Evolutionary conservation across 2,329 filamentous ascomycete genomes (phyloP), one percentile per base, ranked within the genome.

Genomic region (Alternaria sp.): DNA sequence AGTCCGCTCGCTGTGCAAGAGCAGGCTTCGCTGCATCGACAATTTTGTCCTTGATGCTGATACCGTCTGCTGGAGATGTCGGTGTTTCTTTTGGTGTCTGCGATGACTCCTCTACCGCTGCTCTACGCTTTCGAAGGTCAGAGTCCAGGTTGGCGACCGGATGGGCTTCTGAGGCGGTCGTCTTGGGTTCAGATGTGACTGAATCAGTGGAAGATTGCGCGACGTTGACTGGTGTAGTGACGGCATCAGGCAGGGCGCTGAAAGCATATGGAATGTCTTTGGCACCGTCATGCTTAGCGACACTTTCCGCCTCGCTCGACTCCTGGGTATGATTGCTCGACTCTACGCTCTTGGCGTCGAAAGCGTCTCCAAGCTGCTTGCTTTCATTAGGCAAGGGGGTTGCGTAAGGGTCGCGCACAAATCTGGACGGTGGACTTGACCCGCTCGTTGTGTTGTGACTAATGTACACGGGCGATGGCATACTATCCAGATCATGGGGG

Each of bases 391-490:
- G 46, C 21, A 63, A 46, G 3, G 66, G 60, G 17, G 63, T 67
- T 23, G 57, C 61, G 42, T 58, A 53, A 4, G 62, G 59, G 28
- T 68, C 64, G 31, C 58, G 51, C 26, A 56, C 45, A n/a, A 62
- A 63, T 2, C 40, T 54, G 11, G 39, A 24, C 11, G 51, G 6
- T 23, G 51, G 36, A 8, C 58, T 58, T 17, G 48, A 23, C 45
- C 49, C 39, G 21, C 57, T 57, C 13, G 33, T 36, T 14, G 34
- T 34, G 21, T 51, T 56, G 29, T 45, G 41, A n/a, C 60, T 57
- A 29, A 69, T 65, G 39, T 54, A 51, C 11, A 69, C 41, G 3
- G 69, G 69, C 23, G 69, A 72, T 34, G 64, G 58, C 26, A 69
- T 40, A 51, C 63, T 66, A 7, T 69, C 66, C 17, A 61, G 44